Conservation (phyloP, 192 early-diverging fungal species). For the Jimgerdemannia flammicorona region DNA sequence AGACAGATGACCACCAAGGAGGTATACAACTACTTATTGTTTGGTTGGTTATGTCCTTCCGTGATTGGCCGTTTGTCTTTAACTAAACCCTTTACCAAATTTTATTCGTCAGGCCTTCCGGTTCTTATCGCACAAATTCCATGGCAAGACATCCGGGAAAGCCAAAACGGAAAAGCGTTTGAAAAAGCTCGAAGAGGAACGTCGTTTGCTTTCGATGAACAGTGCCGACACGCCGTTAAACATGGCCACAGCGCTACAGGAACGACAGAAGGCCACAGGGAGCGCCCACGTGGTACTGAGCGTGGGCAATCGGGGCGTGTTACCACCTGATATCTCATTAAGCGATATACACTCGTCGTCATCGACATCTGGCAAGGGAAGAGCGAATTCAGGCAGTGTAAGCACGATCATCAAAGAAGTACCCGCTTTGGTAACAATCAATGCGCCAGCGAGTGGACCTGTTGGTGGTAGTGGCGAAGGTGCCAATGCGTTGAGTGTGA, state of each 20-base stretch:
- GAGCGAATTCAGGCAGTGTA: neutral
- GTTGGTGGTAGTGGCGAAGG: neutral
- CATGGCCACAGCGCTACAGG: slow-evolving; percentile 65
- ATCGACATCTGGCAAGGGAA: neutral
- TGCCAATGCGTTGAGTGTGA: neutral
- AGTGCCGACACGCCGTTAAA: slow-evolving; percentile 74
- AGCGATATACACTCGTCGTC: neutral
- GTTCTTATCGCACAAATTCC: slow-evolving; percentile 91
- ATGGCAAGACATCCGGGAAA: slow-evolving; percentile 91
- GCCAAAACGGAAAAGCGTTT: slow-evolving; percentile 90
- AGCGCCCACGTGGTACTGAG: slow-evolving; percentile 80
- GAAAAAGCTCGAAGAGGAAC: slow-evolving; percentile 79
- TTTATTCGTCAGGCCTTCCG: slow-evolving; percentile 66
- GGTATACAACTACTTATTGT: slow-evolving; percentile 25
- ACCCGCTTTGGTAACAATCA: neutral
- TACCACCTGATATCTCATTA: slow-evolving; percentile 9
- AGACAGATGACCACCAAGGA: slow-evolving; percentile 80
- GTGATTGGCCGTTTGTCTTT: too few relatives aligned
- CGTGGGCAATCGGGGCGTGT: slow-evolving; percentile 66
- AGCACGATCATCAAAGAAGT: neutral
- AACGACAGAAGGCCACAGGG: slow-evolving; percentile 63
- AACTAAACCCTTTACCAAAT: slow-evolving; percentile 3
- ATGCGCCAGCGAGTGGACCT: neutral
- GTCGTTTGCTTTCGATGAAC: slow-evolving; percentile 67
- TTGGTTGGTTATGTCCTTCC: neutral